Evolutionary conservation across 345 rosid species (phyloP).

Genomic region (Lepidium didymum): DNA sequence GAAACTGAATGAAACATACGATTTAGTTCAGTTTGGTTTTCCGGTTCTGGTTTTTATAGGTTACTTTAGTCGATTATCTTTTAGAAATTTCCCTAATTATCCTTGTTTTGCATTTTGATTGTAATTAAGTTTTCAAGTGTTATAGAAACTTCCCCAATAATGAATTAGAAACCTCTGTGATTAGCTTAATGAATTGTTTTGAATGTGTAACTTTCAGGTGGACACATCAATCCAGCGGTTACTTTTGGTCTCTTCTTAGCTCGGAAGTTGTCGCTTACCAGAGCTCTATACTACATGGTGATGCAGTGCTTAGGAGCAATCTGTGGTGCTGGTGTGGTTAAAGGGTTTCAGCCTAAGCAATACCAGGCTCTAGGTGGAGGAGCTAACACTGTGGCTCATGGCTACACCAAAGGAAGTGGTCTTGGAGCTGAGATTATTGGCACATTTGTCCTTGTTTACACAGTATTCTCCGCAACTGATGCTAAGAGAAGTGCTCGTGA

Average conservation of each 20-base stretch:
- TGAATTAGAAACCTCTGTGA: no score
- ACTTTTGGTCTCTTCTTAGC: constrained; percentile 36
- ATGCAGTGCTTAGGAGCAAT: constrained; percentile 39
- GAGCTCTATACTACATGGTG: constrained; percentile 35
- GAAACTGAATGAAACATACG: no score
- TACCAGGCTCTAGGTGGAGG: constrained; percentile 38
- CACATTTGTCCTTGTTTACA: constrained; percentile 38
- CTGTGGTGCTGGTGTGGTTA: constrained; percentile 39
- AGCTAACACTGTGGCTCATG: constrained; percentile 35
- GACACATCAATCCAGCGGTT: constrained; percentile 36
- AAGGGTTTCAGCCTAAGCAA: constrained; percentile 32
- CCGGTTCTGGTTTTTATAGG: no score
- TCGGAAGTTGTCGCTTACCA: constrained; percentile 28
- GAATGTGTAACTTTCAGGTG: constrained; percentile 13
- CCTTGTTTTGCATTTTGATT: no score
- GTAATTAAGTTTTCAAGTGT: no score
- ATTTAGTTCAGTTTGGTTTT: no score
- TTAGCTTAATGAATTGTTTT: no score
- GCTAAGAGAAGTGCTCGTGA: constrained; percentile 45
- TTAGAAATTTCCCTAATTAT: no score
- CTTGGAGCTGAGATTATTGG: constrained; percentile 40
- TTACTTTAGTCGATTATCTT: no score
- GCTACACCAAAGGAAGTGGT: constrained; percentile 41
- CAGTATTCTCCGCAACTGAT: constrained; percentile 42
- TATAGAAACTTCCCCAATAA: no score